Conservation (phyloP, 2,329 filamentous ascomycete species). For the Fusarium zealandicum region DNA sequence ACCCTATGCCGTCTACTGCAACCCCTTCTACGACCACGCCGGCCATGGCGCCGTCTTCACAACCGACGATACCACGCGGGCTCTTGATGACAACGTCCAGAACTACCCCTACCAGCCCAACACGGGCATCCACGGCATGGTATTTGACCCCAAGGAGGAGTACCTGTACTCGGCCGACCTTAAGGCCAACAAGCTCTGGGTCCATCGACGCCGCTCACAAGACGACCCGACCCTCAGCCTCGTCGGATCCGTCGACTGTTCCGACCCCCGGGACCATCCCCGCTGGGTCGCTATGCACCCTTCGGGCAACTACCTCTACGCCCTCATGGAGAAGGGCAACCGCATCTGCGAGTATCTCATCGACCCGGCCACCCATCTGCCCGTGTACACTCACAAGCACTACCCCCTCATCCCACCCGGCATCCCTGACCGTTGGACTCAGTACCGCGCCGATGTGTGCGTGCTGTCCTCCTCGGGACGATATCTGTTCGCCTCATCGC, state of each 20-base stretch:
- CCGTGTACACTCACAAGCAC: slow-evolving; percentile 77
- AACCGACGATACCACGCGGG: slow-evolving; percentile 59
- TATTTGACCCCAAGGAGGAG: slow-evolving; percentile 75
- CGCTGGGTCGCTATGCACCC: slow-evolving; percentile 89
- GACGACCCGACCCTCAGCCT: slow-evolving; percentile 60
- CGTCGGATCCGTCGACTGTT: slow-evolving; percentile 76
- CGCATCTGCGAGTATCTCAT: slow-evolving; percentile 82
- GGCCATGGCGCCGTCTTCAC: slow-evolving; percentile 82
- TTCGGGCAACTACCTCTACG: slow-evolving; percentile 80
- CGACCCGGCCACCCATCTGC: slow-evolving; percentile 74
- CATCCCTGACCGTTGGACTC: slow-evolving; percentile 59
- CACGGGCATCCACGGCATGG: slow-evolving; percentile 82
- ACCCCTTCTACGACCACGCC: slow-evolving; percentile 88
- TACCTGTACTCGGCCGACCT: slow-evolving; percentile 84
- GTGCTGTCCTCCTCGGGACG: slow-evolving; percentile 71
- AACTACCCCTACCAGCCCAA: slow-evolving; percentile 75
- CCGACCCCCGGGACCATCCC: slow-evolving; percentile 76
- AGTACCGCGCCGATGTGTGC: slow-evolving; percentile 89
- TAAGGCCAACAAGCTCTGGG: slow-evolving; percentile 82
- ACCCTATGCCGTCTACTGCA: slow-evolving; percentile 85
- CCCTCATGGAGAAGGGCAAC: slow-evolving; percentile 90
- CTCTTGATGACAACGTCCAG: slow-evolving; percentile 70
- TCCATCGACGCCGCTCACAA: slow-evolving; percentile 71
- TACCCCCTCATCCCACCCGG: slow-evolving; percentile 84
- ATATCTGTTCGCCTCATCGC: slow-evolving; percentile 86